Percentiles rank a stretch among this genome's conserved stretches.
Conservation (phyloP, 208 protist species). For the Crithidia sp. region DNA sequence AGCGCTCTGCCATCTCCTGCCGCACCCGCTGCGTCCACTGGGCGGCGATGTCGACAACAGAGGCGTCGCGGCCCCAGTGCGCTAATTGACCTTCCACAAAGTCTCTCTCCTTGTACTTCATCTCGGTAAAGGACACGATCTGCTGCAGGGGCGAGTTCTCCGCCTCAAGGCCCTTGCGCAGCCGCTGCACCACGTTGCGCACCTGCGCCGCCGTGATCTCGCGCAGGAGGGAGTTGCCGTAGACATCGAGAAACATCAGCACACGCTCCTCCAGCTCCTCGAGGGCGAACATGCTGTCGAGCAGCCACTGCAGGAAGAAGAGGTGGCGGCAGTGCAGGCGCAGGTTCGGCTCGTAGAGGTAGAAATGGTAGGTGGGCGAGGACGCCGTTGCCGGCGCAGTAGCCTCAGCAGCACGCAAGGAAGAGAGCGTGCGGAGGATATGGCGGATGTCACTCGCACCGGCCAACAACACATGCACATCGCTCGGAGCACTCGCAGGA, state of each 20-base stretch:
- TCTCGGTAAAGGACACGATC: slow-evolving; percentile 65
- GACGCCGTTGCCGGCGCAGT: neutral
- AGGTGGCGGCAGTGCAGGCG: slow-evolving; percentile 85
- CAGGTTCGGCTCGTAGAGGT: slow-evolving; percentile 90
- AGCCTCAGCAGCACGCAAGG: slow-evolving; percentile 41
- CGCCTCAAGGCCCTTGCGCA: slow-evolving; percentile 50
- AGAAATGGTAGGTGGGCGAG: slow-evolving; percentile 71
- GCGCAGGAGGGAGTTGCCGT: slow-evolving; percentile 78
- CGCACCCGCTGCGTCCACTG: slow-evolving; percentile 75
- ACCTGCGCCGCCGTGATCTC: slow-evolving; percentile 80
- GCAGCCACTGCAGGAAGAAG: slow-evolving; percentile 91
- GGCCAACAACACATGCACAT: slow-evolving; percentile 68
- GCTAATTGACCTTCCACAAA: slow-evolving; percentile 86
- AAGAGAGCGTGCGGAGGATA: slow-evolving; percentile 81
- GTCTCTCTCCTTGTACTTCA: slow-evolving; percentile 90
- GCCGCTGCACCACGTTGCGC: slow-evolving; percentile 67
- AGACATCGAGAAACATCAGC: slow-evolving; percentile 91
- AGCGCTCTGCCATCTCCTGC: slow-evolving; percentile 92
- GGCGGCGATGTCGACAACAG: slow-evolving; percentile 52
- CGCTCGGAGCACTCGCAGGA: neutral
- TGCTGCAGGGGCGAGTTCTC: slow-evolving; percentile 40
- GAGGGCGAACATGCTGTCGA: slow-evolving; percentile 88
- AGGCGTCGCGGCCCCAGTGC: slow-evolving; percentile 74
- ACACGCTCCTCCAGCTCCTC: slow-evolving; percentile 90
- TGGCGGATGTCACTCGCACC: slow-evolving; percentile 86